Base-by-base conservation (phyloP, 768 basidiomycete species). In the Boletellus ananiceps region DNA sequence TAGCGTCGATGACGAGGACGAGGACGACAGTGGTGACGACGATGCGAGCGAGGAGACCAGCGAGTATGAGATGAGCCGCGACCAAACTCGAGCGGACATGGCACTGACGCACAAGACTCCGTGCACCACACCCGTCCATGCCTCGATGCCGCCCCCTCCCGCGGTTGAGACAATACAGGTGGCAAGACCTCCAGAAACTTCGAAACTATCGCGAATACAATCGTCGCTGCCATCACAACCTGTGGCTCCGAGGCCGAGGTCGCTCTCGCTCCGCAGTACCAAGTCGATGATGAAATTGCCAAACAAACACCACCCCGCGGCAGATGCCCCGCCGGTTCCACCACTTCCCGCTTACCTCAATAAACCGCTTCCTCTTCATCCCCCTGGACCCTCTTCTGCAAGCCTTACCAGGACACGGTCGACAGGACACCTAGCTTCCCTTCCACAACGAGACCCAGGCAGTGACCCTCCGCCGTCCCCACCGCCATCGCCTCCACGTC, bases 281-380 rank as follows among this genome's bases (percentile, higher is more conserved):
- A 74, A 73, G 50, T 82, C 81, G 18, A 69, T 78, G 69, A 73
- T 78, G 69, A 73, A 62, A 65, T 63, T 50, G 15, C 54, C 56
- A 36, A 13, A 29, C 34, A 57, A 40, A 37, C 35, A 13, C 39
- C 31, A 33, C 60, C 36, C 66, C 70, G 40, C 15, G 67, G 72
- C 38, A 36, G 73, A 74, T 18, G 62, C 59, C 2, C 75, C 75
- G 5, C 70, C 73, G 19, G 62, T 78, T 11, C 80, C 82, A 25
- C 58, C 66, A 13, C 51, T 66, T 40, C 56, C 58, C 46, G 41
- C 54, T 44, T 51, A 66, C 16, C 50, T 69, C 25, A 61, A 68
- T n/a, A 81, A 77, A 50, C 70, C 76, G 6, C 61, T 77, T 13
- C 78, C 78, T 38, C 64, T 71, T 1, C 60, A 56, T 13, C 66